Base-by-base conservation (phyloP, 2,329 filamentous ascomycete genomes). In the Paracamarosporium sp. region DNA sequence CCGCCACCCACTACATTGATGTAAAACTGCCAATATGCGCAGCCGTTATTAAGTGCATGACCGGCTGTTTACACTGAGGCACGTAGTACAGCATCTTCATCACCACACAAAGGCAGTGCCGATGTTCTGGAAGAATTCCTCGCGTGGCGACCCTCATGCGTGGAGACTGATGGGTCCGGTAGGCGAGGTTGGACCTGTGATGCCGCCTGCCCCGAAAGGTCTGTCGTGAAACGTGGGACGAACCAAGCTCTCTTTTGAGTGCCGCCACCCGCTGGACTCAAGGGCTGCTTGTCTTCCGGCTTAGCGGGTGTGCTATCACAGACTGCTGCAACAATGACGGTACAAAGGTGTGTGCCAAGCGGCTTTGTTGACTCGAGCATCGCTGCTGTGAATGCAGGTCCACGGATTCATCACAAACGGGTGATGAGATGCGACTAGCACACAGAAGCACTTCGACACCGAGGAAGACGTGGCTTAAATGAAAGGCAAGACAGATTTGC, bases 121-220 rank as follows among this genome's bases (percentile, higher is more conserved):
- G 28, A 45, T 58, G 35, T 65, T 69, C 62, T 67, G 40, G 67
- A 69, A 67, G 60, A 57, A 27, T 20, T 60, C 50, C 41, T 30
- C 53, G 43, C 50, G 48, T 50, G 40, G 31, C 24, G 15, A 17
- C 31, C 24, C 30, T 60, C 50, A 62, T 58, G 61, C 55, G n/a
- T 55, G 6, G 36, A 50, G 45, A 53, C 50, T 44, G 53, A 47
- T 30, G 28, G 53, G 54, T 4, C 27, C 17, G 41, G 45, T 43
- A 57, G 36, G 38, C 17, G 50, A 53, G 51, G 35, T 55, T 35
- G 22, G 33, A 25, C 31, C n/a, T 47, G 44, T 48, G n/a, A 46
- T 30, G 15, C 31, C 35, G 38, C 17, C 15, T 30, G 30, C 33
- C 33, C 33, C 15, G 43, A 36, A 47, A 30, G 8, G 40, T 17